Evolutionary conservation across 2,329 filamentous ascomycete species (phyloP), one percentile per base, ranked within the genome.

Genomic region (Ophiognomonia clavigignenti-juglandacearum): DNA sequence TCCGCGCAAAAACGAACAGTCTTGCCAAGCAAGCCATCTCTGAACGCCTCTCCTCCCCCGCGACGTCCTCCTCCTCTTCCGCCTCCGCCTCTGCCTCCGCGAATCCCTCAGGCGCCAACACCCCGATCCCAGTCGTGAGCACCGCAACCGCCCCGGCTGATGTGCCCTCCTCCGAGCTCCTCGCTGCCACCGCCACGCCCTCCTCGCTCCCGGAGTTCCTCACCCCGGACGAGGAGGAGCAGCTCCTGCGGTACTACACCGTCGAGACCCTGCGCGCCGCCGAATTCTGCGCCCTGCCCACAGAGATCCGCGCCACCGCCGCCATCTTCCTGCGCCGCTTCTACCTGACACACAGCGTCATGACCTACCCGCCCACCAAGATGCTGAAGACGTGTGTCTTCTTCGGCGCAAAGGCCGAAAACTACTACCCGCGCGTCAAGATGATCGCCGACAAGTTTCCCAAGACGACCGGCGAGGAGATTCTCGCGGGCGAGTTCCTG

Each of bases 291-390:
- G 68, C 75, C 27, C 61, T 75, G 35, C 69, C 71, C 6, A 74
- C 72, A 54, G 72, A 75, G 47, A 74, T 75, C 49, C 71, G 75
- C 48, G 83, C 86, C 22, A 96, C 91, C 6, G 88, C 89, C 4
- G 86, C 92, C 52, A 83, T 95, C 61, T 96, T 95, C 64, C 78
- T 98, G 51, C 86, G 88, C 47, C 86, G 93, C 48, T 97, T 98
- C 75, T 98, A 97, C 71, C 78, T 96, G 31, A 92, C 87, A 60
- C 96, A 97, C 68, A 95, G 88, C 34, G 82, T 91, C 60, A 96
- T 97, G 88, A 96, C 91, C 24, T 97, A 98, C 63, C 88, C 92
- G 53, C 92, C 91, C 0, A 86, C 88, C 53, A 84, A 89, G 53
- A 86, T 97, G 56, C 83, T 95, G 63, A 88, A 91, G 61, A 93